These are phyloP conservation scores for Paramecium sonneborni DNA, from an alignment of 73 alveolate species.

Conservation along the genomic window DNA sequence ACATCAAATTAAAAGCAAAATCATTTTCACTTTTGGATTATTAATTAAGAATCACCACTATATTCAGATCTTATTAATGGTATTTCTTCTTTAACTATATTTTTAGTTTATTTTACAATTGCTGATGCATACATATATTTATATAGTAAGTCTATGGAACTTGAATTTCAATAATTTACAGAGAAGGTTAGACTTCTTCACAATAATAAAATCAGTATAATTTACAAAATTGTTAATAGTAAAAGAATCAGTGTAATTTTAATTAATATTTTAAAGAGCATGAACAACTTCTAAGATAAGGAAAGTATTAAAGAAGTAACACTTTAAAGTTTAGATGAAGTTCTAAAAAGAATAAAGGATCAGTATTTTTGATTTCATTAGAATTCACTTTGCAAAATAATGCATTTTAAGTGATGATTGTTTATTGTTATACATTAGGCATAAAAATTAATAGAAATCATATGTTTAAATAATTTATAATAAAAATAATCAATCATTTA, in stretches of 20 bases:
- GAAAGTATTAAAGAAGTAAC: neutral
- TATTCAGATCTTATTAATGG: neutral
- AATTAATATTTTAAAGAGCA: neutral
- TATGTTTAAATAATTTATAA: neutral
- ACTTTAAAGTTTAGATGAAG: neutral
- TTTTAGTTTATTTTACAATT: neutral
- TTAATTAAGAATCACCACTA: neutral
- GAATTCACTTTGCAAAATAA: neutral
- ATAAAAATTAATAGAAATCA: neutral
- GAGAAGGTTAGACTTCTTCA: neutral
- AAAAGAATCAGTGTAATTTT: neutral
- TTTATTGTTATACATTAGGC: neutral
- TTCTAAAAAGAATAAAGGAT: neutral
- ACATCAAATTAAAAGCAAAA: neutral
- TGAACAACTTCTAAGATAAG: neutral
- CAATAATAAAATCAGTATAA: neutral
- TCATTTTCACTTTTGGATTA: slow-evolving; percentile 2
- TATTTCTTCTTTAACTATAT: neutral
- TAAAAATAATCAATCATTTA: slow-evolving; percentile 60
- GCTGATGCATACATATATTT: neutral
- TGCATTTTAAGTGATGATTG: neutral
- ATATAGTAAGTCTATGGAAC: neutral
- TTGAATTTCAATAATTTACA: neutral
- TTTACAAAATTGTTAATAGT: neutral
- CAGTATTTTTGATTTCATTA: neutral